Base-by-base conservation (phyloP, 2,329 filamentous ascomycete species). In the Arthrobotrys sphaeroides region DNA sequence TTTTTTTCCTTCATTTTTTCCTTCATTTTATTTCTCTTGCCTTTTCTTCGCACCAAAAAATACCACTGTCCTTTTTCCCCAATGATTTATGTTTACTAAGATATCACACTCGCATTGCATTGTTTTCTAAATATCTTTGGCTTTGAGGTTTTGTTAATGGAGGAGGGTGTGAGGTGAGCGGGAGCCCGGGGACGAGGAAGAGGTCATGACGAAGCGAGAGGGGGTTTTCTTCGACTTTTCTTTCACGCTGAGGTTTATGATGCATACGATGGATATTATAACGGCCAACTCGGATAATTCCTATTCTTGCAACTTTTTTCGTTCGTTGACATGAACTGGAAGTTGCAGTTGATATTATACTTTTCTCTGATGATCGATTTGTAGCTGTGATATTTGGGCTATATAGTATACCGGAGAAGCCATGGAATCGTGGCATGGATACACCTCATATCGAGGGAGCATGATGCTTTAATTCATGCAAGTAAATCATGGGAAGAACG, bases 271-370 rank as follows among this genome's bases (percentile, higher is more conserved):
- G 53, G 49, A 22, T 24, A 68, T 31, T 43, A 60, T 73, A 66
- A 73, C 68, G 59, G 65, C 60, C 68, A 73, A 66, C 51, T 73
- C 68, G 68, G 47, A 65, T 66, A 73, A 43, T 43, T 47, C 53
- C 64, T 53, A 59, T 42, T 42, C 22, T 51, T 60, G 55, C 42
- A 57, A 33, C 26, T 51, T 36, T n/a, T n/a, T n/a, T 57, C 40
- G 40, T 53, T 51, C 31, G 20, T 18, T 65, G n/a, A n/a, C n/a
- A n/a, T n/a, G 26, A 47, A 26, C n/a, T 64, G 40, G 38, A 24
- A 26, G 45, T 33, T 45, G 26, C 24, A 10, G 24, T 33, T 36
- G n/a, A n/a, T n/a, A n/a, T 40, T 26, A 28, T 38, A 33, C 20
- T 26, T 18, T 28, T 18, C 7, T 26, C 47, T 20, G 3, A 22